Base-by-base conservation (phyloP, 805 yeast species). In the Candida pseudoglaebosa region DNA sequence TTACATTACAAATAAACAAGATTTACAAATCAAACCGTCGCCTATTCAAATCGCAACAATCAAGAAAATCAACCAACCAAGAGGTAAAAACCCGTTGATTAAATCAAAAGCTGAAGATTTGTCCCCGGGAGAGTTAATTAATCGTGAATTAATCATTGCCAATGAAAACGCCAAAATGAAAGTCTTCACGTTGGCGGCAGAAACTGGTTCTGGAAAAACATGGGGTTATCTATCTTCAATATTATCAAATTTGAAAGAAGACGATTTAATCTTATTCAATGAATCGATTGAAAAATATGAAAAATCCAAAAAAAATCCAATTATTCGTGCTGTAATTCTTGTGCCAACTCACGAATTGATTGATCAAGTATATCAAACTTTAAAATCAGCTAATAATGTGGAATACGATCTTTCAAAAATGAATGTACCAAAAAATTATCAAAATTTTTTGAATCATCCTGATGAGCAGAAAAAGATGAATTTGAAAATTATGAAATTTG, bases 181-280 rank as follows among this genome's bases (percentile, higher is more conserved):
- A 47, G 73, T 82, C 1, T 87, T 78, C 66, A 78, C 93, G 2
- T 60, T 91, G 39, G 97, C 98, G 0, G 96, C 97, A 2, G 98
- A 93, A 57, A 91, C 99, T 0, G 99, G 99, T 0, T 84, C 95
- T 0, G 99, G 99, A 6, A 91, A 91, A 56, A 91, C 99, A 0
- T 80, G 95, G 80, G 89, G 97, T 0, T 91, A 90, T 53, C 55
- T 93, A 43, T 78, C 84, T 0, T 90, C 96, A 0, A 45, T 91
- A 24, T 46, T 90, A 28, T 83, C 87, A 34, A 78, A 76, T 45
- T 59, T 90, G 45, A 75, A 78, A 43, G 80, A 81, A 41, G 78
- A 75, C 36, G 80, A 82, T 40, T 42, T 58, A 9, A 50, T 49
- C 5, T 34, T 50, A 2, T 64, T 52, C 44, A 46, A 47, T 15